Evolutionary conservation across 164 flowering plant species (phyloP), one percentile per base, ranked within the genome.

Genomic region (Stephania cephalantha): DNA sequence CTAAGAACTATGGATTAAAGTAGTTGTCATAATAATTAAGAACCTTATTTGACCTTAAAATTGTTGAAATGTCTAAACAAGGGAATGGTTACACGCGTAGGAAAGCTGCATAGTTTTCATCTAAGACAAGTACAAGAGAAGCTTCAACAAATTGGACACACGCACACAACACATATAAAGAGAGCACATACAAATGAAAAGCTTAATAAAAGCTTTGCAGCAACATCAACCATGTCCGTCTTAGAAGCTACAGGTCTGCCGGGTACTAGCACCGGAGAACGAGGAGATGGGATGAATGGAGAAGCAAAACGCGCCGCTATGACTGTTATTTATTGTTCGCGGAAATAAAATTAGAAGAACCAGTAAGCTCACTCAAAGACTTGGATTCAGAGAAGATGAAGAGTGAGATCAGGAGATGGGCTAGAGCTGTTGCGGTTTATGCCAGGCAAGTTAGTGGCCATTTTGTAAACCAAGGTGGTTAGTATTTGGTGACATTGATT

Each of bases 341-440:
- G 80, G 85, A 82, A 83, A 78, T 88, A 48, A 61, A 82, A 0
- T 72, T 35, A 4, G 42, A 82, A 5, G 87, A 85, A 31, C 78
- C 82, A 1, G 90, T 82, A 18, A 70, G 65, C 22, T 9, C 86
- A 9, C 31, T 92, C 69, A 80, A 85, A 68, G 84, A 85, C 12
- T 9, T 84, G 75, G 90, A 92, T 79, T 81, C 91, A 4, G 73
- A 80, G 5, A 87, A 86, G 79, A 66, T 90, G 74, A 91, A 91
- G 78, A 63, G 68, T n/a, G 87, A 83, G 76, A 91, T 91, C 80
- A 84, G 72, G 85, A 83, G 79, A 80, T 91, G 94, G 97, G 94
- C 97, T 2, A 90, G 85, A 80, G 87, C 85, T 2, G 97, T 91
- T 3, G 97, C 79, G 10, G 53, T 77, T 0, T 89, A 89, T 52